Evolutionary conservation across 2,329 filamentous ascomycete genomes (phyloP).

Genomic region (Colletotrichum kahawae): DNA sequence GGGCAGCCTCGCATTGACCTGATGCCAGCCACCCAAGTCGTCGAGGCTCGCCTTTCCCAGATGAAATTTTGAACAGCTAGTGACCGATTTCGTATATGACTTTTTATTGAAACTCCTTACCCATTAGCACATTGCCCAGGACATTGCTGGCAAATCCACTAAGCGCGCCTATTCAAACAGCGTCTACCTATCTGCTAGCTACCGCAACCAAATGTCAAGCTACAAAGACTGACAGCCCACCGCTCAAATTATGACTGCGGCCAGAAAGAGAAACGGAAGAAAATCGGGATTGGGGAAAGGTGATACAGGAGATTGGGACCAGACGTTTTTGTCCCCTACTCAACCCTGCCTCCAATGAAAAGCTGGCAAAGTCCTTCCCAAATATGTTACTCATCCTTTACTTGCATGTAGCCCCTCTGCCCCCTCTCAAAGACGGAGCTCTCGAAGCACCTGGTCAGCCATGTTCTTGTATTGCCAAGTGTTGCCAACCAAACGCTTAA

Average conservation of each 20-base stretch:
- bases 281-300: background rate
- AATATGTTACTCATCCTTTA: background rate
- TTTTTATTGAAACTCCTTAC: background rate
- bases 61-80: background rate
- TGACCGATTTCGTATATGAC: background rate
- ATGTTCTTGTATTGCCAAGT: slow-evolving; percentile 99
- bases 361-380: background rate
- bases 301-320: background rate
- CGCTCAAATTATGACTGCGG: background rate
- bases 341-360: background rate
- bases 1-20: no score
- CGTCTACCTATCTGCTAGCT: background rate
- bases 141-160: background rate
- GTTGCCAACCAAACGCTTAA: slow-evolving; percentile 93
- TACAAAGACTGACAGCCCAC: background rate
- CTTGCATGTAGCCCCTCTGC: background rate
- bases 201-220: background rate
- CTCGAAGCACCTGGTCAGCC: slow-evolving; percentile 92
- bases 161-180: background rate
- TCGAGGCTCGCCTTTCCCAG: background rate
- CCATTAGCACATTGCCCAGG: background rate
- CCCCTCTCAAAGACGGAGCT: slow-evolving; percentile 71
- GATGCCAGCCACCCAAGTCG: background rate
- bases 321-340: background rate
- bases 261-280: background rate